phyloP scores from a whole-genome alignment of 177 flowering plant genomes.

The Vitis hybrid region DNA sequence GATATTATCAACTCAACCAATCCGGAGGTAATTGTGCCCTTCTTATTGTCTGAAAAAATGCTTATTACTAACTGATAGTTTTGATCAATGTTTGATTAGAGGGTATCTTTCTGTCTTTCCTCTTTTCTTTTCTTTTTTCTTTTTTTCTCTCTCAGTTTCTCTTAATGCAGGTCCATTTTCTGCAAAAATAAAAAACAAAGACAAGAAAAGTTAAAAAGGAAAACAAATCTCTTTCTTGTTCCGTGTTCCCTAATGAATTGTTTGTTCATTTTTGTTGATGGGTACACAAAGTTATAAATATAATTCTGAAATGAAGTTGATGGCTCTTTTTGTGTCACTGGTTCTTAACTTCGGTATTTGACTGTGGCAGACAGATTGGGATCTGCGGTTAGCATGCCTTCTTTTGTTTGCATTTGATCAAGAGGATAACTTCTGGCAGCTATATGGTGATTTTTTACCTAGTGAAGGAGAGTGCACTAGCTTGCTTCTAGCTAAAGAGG shows the following conservation, averaged over 20 bases:
- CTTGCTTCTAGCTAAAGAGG: conserved; percentile 92
- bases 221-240: no score
- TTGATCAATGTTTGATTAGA: background rate
- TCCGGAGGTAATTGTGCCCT: conserved; percentile 61
- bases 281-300: background rate
- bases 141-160: no score
- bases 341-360: conserved; percentile 12
- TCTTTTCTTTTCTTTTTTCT: background rate
- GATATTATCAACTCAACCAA: conserved; percentile 92
- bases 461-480: conserved; percentile 81
- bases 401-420: conserved; percentile 82
- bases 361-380: conserved; percentile 91
- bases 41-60: background rate
- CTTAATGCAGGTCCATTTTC: no score
- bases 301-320: no score
- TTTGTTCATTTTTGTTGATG: conserved; percentile 1
- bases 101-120: background rate
- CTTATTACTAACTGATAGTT: background rate
- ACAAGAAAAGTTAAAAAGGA: no score
- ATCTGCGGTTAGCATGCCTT: conserved; percentile 94
- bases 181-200: no score
- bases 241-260: background rate
- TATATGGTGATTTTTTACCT: conserved; percentile 93
- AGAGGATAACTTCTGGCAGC: conserved; percentile 89
- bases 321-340: background rate